A percentile compares a stretch with the other conserved stretches of the same genome.
Conservation (phyloP, 106 monocot genomes). For the Gastrodia elata region DNA sequence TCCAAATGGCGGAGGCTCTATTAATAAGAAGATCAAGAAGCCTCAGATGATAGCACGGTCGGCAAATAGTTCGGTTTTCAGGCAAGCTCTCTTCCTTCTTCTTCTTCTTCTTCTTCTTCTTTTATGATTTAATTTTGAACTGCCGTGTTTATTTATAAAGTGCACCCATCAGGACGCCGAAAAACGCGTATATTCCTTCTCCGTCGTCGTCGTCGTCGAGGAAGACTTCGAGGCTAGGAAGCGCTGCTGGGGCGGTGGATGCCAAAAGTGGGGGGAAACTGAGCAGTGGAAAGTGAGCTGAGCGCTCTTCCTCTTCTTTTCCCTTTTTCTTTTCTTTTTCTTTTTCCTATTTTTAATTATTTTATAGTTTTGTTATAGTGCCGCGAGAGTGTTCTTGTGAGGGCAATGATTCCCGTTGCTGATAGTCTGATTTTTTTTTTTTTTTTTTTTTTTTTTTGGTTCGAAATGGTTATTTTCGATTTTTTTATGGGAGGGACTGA, state of each 20-base stretch:
- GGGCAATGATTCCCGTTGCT: not conserved
- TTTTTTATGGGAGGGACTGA: not conserved
- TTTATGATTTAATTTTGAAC: not conserved
- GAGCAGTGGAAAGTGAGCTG: slow-evolving; percentile 13
- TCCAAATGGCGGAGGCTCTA: slow-evolving; percentile 35
- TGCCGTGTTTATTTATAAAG: slow-evolving; percentile 4
- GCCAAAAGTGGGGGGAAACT: slow-evolving; percentile 30
- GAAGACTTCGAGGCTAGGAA: slow-evolving; percentile 29
- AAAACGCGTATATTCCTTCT: slow-evolving; percentile 32
- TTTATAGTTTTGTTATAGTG: not conserved
- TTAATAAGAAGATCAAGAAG: slow-evolving; percentile 56
- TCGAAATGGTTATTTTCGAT: not conserved
- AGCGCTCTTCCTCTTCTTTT: not conserved
- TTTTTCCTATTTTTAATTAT: slow-evolving; percentile 1
- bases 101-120: not conserved
- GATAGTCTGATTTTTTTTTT: no score
- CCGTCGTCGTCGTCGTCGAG: slow-evolving; percentile 11
- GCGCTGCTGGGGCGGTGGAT: slow-evolving; percentile 6
- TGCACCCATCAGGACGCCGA: slow-evolving; percentile 31
- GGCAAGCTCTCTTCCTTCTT: slow-evolving; percentile 20
- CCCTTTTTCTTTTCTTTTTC: not conserved
- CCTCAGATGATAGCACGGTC: slow-evolving; percentile 47
- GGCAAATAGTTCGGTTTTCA: slow-evolving; percentile 43
- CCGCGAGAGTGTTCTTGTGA: not conserved
- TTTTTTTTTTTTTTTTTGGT: no score